These are phyloP conservation scores for Zalaria sp. DNA, from an alignment of 2,329 filamentous ascomycete species.

Conservation along the genomic window DNA sequence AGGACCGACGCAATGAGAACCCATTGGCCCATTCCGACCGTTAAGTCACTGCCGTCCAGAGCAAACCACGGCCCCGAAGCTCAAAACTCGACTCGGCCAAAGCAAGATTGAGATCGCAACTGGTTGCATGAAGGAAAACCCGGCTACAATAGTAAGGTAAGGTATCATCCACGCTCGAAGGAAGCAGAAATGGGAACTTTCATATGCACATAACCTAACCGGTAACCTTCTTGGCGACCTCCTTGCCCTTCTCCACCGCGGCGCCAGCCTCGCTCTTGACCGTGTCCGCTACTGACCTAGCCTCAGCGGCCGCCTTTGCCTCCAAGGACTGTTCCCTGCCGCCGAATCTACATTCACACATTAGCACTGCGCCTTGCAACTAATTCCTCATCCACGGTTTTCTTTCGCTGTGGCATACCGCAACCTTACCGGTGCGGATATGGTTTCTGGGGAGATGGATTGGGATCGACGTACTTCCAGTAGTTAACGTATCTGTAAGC, in stretches of 20 bases:
- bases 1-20: no score
- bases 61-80: no score
- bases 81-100: no score
- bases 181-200: no score
- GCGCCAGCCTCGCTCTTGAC: slow-evolving; percentile 12
- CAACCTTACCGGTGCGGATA: neutral
- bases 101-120: no score
- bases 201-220: no score
- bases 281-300: slow-evolving; percentile 10
- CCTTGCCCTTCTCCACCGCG: slow-evolving; percentile 15
- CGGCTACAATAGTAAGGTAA: no score
- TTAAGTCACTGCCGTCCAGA: no score
- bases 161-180: no score
- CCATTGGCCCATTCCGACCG: no score
- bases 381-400: neutral
- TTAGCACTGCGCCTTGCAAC: slow-evolving; percentile 1
- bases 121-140: no score
- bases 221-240: slow-evolving; percentile 9
- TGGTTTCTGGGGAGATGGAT: neutral
- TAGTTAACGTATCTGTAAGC: slow-evolving; percentile 49
- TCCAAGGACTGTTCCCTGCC: slow-evolving; percentile 26
- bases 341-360: slow-evolving; percentile 19
- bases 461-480: slow-evolving; percentile 30
- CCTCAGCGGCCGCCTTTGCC: slow-evolving; percentile 19
- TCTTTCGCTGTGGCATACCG: neutral